Base-by-base conservation (phyloP, 345 rosid species). In the Acer saccharum region DNA sequence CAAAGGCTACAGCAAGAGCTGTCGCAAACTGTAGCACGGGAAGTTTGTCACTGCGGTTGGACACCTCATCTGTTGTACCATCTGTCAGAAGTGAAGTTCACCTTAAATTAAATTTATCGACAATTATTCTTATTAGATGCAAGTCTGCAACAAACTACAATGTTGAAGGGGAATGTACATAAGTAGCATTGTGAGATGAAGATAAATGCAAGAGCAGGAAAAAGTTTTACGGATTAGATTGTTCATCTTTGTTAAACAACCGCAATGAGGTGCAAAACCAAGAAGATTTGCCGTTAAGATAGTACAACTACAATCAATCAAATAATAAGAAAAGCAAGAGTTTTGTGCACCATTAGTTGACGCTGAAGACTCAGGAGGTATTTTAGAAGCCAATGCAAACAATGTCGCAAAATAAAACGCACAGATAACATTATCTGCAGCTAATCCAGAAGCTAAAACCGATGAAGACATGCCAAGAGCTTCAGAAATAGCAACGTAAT, bases 351-450 rank as follows among this genome's bases (percentile, higher is more conserved):
- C 95, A 72, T 16, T 83, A 23, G 74, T 72, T 11, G 87, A 83
- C 16, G 90, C 50, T 52, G 88, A 73, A 77, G 89, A 14, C 80
- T 95, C 98, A 0, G 91, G 79, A 69, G 94, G 97, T 77, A 92
- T 83, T 79, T 85, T 93, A 44, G 98, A 82, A 48, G 91, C 94
- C 72, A 95, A 77, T 21, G 97, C 98, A 85, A 95, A 95, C 81
- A 93, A 81, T 64, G 94, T 68, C 1, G 89, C 86, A 80, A 95
- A 93, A 78, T 93, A 93, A 6, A 93, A 82, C 16, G 97, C 98
- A 77, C 93, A 92, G 52, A 95, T 92, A 69, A 95, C 94, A 88
- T 90, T 95, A 83, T 92, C 99, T 60, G 98, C 98, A 77, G 98
- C 98, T 43, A 93, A 83, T 62, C 97, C 97, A 71, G 94, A 87